phyloP scores from a whole-genome alignment of 225 moss, liverwort and hornwort genomes.

The Pleurozium schreberi region DNA sequence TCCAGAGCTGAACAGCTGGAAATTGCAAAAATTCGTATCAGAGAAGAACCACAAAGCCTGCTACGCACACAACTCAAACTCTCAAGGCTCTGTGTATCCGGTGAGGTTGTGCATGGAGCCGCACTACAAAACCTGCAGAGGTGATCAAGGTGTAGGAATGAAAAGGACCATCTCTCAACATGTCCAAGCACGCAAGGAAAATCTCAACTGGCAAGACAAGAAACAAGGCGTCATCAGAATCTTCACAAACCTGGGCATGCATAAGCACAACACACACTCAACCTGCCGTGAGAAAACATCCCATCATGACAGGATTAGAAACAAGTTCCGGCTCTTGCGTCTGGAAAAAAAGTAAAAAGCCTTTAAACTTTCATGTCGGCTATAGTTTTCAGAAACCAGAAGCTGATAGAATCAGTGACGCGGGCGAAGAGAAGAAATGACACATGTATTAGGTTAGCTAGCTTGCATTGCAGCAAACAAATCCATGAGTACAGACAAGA shows the following conservation, averaged over 20 bases:
- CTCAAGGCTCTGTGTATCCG: not conserved
- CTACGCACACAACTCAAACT: not conserved
- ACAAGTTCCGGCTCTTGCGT: not conserved
- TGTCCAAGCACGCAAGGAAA: not conserved
- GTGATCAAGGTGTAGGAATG: not conserved
- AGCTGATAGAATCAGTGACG: too few relatives aligned
- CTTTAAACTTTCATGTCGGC: not conserved
- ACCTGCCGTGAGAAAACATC: not conserved
- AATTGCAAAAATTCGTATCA: not conserved
- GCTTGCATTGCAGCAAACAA: not conserved
- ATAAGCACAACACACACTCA: not conserved
- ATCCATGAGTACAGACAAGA: not conserved
- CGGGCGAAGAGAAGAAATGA: not conserved
- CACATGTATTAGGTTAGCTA: too few relatives aligned
- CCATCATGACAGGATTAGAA: not conserved
- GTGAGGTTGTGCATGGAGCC: not conserved
- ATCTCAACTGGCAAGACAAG: not conserved
- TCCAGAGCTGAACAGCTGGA: not conserved
- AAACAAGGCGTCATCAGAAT: not conserved
- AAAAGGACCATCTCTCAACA: not conserved
- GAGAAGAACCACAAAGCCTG: not conserved
- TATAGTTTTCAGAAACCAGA: not conserved
- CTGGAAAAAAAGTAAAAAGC: not conserved
- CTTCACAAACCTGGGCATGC: not conserved
- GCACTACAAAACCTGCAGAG: not conserved